Evolutionary conservation across 169 alveolate species (phyloP).

Genomic region (Amoebophrya sp.): DNA sequence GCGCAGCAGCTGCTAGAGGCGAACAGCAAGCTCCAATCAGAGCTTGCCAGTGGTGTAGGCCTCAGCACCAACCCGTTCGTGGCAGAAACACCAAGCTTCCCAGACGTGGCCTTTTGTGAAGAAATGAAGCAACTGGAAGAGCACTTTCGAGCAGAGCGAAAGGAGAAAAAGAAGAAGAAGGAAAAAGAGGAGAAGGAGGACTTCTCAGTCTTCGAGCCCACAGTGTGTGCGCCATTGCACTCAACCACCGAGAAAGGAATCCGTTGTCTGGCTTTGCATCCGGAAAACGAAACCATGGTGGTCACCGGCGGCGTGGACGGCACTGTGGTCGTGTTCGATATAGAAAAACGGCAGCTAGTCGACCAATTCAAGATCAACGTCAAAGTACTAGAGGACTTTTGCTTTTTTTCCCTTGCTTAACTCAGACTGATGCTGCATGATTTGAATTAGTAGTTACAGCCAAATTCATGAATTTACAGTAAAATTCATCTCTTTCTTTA

Average conservation of each 20-base stretch:
- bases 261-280: background rate
- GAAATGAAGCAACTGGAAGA: background rate
- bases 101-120: background rate
- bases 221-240: background rate
- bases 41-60: too few species aligned
- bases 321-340: background rate
- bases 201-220: background rate
- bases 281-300: background rate
- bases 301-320: background rate
- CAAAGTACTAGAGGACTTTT: background rate
- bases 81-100: background rate
- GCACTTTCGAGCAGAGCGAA: background rate
- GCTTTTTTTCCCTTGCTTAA: background rate
- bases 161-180: background rate
- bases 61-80: background rate
- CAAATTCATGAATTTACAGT: too few species aligned
- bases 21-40: background rate
- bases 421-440: too few species aligned
- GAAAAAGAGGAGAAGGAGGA: background rate
- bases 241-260: background rate
- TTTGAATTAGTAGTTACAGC: too few species aligned
- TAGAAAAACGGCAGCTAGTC: background rate
- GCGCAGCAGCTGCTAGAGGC: background rate
- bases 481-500: too few species aligned
- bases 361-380: background rate